Percentiles rank a stretch among this genome's conserved stretches.
Conservation (phyloP, 495 filamentous ascomycete species). For the Tuber magnatum region DNA sequence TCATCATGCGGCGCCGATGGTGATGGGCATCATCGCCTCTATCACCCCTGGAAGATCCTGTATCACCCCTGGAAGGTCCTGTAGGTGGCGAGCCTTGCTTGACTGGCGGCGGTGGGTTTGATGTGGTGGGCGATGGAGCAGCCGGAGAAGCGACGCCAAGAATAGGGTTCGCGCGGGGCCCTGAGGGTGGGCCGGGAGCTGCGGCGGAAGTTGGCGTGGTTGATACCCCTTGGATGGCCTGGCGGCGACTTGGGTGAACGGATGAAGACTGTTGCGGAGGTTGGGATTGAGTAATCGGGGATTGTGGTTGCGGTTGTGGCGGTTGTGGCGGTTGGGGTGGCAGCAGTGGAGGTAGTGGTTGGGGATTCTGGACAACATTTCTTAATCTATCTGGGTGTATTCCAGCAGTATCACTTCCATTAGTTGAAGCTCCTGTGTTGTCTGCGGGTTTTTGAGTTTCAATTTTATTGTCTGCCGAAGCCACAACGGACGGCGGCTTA, state of each 20-base stretch:
- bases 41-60: conserved; percentile 29
- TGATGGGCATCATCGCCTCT: conserved; percentile 34
- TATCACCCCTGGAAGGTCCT: conserved; percentile 30
- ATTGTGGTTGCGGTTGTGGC: conserved; percentile 29
- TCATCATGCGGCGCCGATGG: conserved; percentile 36
- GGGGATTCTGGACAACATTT: conserved; percentile 38
- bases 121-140: conserved; percentile 2
- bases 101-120: conserved; percentile 4
- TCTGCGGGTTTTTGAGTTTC: not conserved
- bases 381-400: conserved; percentile 51
- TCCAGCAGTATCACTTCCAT: conserved; percentile 42
- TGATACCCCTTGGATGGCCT: conserved; percentile 27
- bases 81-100: conserved; percentile 33
- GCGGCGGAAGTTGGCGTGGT: not conserved
- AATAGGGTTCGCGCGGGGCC: conserved; percentile 16
- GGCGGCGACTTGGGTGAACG: conserved; percentile 31
- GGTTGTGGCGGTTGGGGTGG: conserved; percentile 35
- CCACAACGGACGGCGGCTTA: not conserved
- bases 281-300: conserved; percentile 34
- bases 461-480: not conserved
- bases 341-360: conserved; percentile 29
- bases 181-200: conserved; percentile 19
- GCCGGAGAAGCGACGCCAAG: not conserved
- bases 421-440: not conserved
- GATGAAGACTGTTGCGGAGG: conserved; percentile 12